Evolutionary conservation across 257 asterid species (phyloP).

Genomic region (Lithospermum erythrorhizon): DNA sequence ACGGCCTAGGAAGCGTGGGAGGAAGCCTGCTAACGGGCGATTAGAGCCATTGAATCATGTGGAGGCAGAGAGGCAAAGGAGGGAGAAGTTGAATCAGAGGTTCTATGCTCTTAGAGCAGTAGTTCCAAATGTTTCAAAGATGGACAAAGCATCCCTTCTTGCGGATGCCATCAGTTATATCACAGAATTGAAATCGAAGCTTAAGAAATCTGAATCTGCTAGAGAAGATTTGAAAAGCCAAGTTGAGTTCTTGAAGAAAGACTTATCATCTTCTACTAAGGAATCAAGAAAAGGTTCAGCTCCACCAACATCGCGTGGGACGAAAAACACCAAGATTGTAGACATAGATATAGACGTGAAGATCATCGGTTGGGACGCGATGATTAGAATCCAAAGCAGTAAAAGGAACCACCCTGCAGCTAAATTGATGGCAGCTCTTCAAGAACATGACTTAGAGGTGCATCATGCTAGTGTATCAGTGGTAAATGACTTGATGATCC

Average conservation of each 20-base stretch:
- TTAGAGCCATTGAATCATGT: slow-evolving; percentile 88
- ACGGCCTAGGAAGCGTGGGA: slow-evolving; percentile 6
- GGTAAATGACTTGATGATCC: slow-evolving; percentile 75
- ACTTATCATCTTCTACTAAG: slow-evolving; percentile 12
- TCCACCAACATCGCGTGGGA: slow-evolving; percentile 17
- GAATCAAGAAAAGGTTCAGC: slow-evolving; percentile 7
- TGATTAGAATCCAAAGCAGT: slow-evolving; percentile 57
- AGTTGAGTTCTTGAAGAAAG: slow-evolving; percentile 44
- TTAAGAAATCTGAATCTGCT: slow-evolving; percentile 32
- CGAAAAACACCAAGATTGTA: slow-evolving; percentile 3
- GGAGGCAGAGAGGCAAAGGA: slow-evolving; percentile 89
- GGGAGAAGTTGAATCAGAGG: slow-evolving; percentile 79
- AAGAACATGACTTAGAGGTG: slow-evolving; percentile 56
- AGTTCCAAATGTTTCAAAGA: neutral
- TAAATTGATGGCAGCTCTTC: slow-evolving; percentile 55
- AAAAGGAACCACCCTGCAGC: slow-evolving; percentile 86
- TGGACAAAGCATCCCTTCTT: slow-evolving; percentile 28
- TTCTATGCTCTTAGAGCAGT: slow-evolving; percentile 20
- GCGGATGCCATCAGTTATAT: slow-evolving; percentile 78
- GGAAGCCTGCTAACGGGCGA: slow-evolving; percentile 76
- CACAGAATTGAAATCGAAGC: slow-evolving; percentile 58
- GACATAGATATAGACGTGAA: slow-evolving; percentile 41
- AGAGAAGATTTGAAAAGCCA: slow-evolving; percentile 42
- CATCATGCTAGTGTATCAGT: slow-evolving; percentile 75
- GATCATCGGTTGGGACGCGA: slow-evolving; percentile 64